Conservation (phyloP, 73 alveolate genomes). For the Paramecium primaurelia region DNA sequence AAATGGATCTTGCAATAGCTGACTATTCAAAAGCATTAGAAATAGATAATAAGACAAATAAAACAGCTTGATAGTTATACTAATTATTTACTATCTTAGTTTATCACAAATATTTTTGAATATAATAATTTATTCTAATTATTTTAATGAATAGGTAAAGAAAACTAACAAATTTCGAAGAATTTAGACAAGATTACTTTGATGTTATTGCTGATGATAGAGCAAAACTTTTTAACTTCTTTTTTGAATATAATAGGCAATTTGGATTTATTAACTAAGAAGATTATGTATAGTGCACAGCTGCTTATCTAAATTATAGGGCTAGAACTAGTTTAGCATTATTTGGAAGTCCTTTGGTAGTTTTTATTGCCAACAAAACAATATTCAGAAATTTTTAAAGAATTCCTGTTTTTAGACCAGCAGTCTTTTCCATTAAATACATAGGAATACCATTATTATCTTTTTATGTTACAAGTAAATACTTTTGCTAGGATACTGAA, state of each 20-base stretch:
- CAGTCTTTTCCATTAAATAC: background rate
- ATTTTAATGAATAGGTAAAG: background rate
- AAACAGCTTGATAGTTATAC: background rate
- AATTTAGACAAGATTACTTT: background rate
- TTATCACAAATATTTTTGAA: background rate
- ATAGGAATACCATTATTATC: conserved; percentile 15
- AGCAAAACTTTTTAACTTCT: background rate
- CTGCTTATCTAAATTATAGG: background rate
- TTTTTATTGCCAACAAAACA: background rate
- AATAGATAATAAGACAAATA: conserved; percentile 76
- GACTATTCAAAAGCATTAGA: conserved; percentile 95
- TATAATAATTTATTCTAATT: background rate
- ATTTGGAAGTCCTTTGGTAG: background rate
- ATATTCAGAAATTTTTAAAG: background rate
- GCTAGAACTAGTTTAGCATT: background rate
- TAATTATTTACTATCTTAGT: background rate
- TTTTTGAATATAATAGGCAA: background rate
- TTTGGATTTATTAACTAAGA: conserved; percentile 8
- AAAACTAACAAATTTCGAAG: conserved; percentile 9
- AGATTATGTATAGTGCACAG: background rate
- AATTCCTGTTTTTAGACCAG: conserved; percentile 1
- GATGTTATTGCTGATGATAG: conserved; percentile 23
- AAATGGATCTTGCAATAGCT: conserved; percentile 88
- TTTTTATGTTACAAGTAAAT: background rate
- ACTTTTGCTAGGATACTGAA: conserved; percentile 1